These are phyloP conservation scores for Fusarium papillatum DNA, from an alignment of 2,329 filamentous ascomycete species.

Conservation along the genomic window DNA sequence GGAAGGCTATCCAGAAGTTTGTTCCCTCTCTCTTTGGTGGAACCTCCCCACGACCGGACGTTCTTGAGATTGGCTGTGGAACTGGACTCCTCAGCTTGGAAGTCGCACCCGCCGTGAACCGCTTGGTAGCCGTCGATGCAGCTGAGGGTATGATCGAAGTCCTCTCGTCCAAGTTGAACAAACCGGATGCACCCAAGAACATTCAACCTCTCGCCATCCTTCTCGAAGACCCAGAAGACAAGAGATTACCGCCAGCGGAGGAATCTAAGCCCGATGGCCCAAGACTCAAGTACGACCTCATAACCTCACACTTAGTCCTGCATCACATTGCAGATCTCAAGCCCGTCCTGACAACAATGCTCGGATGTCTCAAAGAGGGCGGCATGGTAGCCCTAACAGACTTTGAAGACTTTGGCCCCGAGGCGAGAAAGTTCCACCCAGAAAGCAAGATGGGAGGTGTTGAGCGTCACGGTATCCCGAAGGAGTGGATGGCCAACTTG, in stretches of 20 bases:
- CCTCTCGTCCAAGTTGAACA: slow-evolving; percentile 58
- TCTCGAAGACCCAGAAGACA: slow-evolving; percentile 64
- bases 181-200: slow-evolving; percentile 51
- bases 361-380: slow-evolving; percentile 60
- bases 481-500: slow-evolving; percentile 54
- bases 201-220: slow-evolving; percentile 60
- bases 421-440: slow-evolving; percentile 66
- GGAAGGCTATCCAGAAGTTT: slow-evolving; percentile 39
- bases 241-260: slow-evolving; percentile 52
- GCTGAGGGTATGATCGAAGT: slow-evolving; percentile 68
- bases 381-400: slow-evolving; percentile 67
- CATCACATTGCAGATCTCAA: slow-evolving; percentile 66
- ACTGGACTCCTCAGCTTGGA: slow-evolving; percentile 66
- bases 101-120: slow-evolving; percentile 61
- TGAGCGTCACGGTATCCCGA: slow-evolving; percentile 65
- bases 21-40: slow-evolving; percentile 36
- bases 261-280: slow-evolving; percentile 42
- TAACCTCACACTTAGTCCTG: slow-evolving; percentile 66
- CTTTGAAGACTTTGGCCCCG: slow-evolving; percentile 68
- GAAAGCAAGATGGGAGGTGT: slow-evolving; percentile 65
- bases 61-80: slow-evolving; percentile 70
- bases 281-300: slow-evolving; percentile 61
- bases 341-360: slow-evolving; percentile 58
- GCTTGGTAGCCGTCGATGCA: slow-evolving; percentile 66
- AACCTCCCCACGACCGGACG: slow-evolving; percentile 44